Evolutionary conservation across 768 basidiomycete species (phyloP).

Genomic region (Rhodosporidiobolus odoratus): DNA sequence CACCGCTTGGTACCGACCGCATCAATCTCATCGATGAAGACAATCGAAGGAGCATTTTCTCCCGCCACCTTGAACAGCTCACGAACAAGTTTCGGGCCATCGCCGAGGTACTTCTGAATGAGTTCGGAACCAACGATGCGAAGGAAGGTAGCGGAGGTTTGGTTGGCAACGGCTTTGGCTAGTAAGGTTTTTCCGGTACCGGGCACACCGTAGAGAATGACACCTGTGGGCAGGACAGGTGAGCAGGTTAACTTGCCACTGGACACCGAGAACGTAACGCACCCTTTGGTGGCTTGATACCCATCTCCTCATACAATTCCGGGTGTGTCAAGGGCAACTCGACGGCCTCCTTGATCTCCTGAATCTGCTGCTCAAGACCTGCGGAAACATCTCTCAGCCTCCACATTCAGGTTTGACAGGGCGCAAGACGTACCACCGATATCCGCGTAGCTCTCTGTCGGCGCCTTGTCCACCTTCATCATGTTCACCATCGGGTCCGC

Average conservation of each 20-base stretch:
- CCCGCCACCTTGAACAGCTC: conserved; percentile 96
- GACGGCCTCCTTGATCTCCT: conserved; percentile 99
- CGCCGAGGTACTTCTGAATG: conserved; percentile 98
- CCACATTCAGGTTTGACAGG: too few species aligned
- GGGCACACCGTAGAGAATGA: conserved; percentile 96
- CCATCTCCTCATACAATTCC: conserved; percentile 99
- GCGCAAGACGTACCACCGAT: conserved; percentile 60
- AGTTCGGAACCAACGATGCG: conserved; percentile 96
- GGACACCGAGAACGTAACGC: too few species aligned
- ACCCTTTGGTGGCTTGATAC: conserved; percentile 95
- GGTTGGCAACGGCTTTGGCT: conserved; percentile 95
- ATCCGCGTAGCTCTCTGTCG: conserved; percentile 97
- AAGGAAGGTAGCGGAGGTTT: conserved; percentile 95
- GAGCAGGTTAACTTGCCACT: neutral
- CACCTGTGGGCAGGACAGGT: conserved; percentile 49
- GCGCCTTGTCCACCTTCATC: conserved; percentile 87
- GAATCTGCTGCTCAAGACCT: conserved; percentile 86
- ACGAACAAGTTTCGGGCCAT: conserved; percentile 94
- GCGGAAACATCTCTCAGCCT: neutral
- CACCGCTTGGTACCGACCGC: conserved; percentile 96
- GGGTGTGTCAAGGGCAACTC: conserved; percentile 96
- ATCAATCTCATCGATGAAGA: conserved; percentile 99
- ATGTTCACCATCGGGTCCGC: conserved; percentile 92
- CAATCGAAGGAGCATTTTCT: conserved; percentile 95
- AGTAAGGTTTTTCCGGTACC: conserved; percentile 97